Base-by-base conservation (phyloP, 768 basidiomycete species). In the Boletus vinaceobasis region DNA sequence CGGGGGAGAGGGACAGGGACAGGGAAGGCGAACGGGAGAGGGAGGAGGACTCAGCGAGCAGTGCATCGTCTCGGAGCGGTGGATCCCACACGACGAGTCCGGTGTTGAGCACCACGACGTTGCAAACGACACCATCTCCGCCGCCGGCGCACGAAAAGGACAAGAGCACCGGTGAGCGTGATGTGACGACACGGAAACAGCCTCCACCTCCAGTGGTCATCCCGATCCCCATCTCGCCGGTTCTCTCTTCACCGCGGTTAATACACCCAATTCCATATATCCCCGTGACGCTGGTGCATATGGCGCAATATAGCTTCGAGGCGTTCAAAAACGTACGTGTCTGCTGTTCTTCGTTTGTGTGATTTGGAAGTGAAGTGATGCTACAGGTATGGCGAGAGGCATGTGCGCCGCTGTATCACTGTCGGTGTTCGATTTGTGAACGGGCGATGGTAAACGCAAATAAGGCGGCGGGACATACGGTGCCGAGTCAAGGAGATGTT, bases 81-180 rank as follows among this genome's bases (percentile, higher is more conserved):
- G 77, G 74, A 8, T 85, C 83, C 5, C 83, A 85, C 21, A 75
- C 67, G 56, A 88, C 88, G 19, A 88, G 87, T 59, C 88, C 88
- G 0, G 87, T 88, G 4, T 65, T 89, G 27, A 88, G 86, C 13
- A 86, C 86, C 1, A 81, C 85, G 8, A 90, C 88, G 7, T 64
- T 90, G 31, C 84, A 85, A 57, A 90, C 88, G n/a, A 89, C 88
- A 7, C 88, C 88, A 0, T 87, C 85, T 2, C 88, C 88, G 0
- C 84, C 87, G 0, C 87, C 87, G 27, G 61, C 69, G 2, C 65
- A 64, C 15, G 69, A 70, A 51, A 73, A 73, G 55, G 71, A 71
- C 13, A 69, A 71, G 43, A 76, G 74, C 50, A 70, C 72, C 4
- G 70, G 31, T 9, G 58, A 53, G 14, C 46, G n/a, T 10, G 59